A percentile compares a stretch with the other conserved stretches of the same genome.
Evolutionary conservation across 495 filamentous ascomycete species (phyloP).

Genomic region (Thermothielavioides terrestris): DNA sequence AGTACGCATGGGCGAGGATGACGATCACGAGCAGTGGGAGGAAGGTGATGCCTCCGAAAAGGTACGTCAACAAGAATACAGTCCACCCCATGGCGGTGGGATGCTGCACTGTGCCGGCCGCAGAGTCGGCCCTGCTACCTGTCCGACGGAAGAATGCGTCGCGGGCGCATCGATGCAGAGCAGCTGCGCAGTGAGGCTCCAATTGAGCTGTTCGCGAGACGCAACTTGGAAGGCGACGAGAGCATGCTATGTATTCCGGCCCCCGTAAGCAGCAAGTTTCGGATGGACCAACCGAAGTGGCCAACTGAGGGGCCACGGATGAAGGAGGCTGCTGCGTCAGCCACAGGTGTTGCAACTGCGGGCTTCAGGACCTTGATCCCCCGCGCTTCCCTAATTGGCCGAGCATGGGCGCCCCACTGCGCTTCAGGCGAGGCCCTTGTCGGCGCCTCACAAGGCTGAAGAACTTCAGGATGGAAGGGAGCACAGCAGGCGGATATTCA

Average conservation of each 20-base stretch:
- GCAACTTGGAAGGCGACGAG: too few species aligned
- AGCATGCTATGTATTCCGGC: too few species aligned
- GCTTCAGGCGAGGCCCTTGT: conserved; percentile 1
- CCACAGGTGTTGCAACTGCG: not conserved
- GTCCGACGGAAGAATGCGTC: conserved; percentile 8
- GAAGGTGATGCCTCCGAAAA: conserved; percentile 87
- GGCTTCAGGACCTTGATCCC: not conserved
- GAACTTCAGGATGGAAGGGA: not conserved
- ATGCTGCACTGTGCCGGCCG: not conserved
- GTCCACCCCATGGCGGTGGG: conserved; percentile 58
- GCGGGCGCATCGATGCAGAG: conserved; percentile 21
- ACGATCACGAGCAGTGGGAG: conserved; percentile 63
- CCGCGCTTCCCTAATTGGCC: conserved; percentile 1
- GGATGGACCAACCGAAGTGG: conserved; percentile 8
- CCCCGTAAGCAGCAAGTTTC: too few species aligned
- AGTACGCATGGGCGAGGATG: conserved; percentile 58
- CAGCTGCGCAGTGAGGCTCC: not conserved
- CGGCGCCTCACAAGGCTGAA: conserved; percentile 1
- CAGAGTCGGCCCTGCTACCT: conserved; percentile 22
- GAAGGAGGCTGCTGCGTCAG: conserved; percentile 1
- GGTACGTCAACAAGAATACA: conserved; percentile 63
- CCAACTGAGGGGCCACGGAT: too few species aligned
- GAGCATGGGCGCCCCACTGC: not conserved
- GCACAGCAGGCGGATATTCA: too few species aligned
- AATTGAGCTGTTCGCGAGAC: not conserved